Base-by-base conservation (phyloP, 2,329 filamentous ascomycete genomes). In the Exophiala alcalophila region DNA sequence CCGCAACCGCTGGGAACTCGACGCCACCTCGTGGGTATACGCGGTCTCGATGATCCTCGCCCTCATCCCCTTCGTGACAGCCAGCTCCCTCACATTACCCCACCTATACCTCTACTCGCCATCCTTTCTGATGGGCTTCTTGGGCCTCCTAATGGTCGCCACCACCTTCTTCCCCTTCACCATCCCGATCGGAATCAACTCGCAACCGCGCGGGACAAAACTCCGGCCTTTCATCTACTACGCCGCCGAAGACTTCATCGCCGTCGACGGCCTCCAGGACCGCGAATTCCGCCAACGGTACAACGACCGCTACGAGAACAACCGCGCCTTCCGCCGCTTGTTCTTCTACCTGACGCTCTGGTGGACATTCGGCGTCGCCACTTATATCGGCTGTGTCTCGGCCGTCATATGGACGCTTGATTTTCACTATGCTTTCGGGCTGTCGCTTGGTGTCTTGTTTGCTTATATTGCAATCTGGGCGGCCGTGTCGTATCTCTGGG, bases 181-280 rank as follows among this genome's bases (percentile, higher is more conserved):
- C 10, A 40, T 49, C n/a, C 47, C 47, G 20, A 47, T 49, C 18
- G 43, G 46, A 16, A 47, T 49, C 37, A 49, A 49, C 10, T 46
- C 36, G 24, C 47, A 47, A n/a, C 15, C 42, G 8, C 43, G 47
- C 8, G 47, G 47, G 9, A 41, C 42, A 11, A 35, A 44, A 14
- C 32, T 47, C 27, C 35, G 47, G n/a, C 47, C 47, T 2, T 49
- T 47, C 33, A 49, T 49, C 20, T 49, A 49, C 33, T 49, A 49
- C 11, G 47, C 47, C 14, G 42, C 47, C 30, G 43, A 49, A 29
- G 47, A 49, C 20, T 49, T 49, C 30, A 49, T 49, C 18, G 47
- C 43, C 15, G 42, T 47, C 20, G 47, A 49, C 23, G 47, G 47
- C 10, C 23, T 47, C 15, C 47, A 49, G 28, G 47, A 49, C 32